Base-by-base conservation (phyloP, 306 rosid genomes). In the Cicer chorassanicum region DNA sequence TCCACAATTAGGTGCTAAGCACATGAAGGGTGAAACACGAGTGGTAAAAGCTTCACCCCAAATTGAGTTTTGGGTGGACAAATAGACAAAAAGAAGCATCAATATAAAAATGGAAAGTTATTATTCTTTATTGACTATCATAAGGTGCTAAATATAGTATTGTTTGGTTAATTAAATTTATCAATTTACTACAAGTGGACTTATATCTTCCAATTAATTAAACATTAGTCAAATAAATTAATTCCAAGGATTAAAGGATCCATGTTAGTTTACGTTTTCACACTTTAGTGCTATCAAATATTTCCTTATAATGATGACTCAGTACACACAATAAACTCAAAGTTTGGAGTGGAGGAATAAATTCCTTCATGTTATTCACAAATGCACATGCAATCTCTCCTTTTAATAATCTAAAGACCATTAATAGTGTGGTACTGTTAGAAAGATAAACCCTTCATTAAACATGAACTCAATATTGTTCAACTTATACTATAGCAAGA, bases 231-330 rank as follows among this genome's bases (percentile, higher is more conserved):
- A 87, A 57, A 81, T 43, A 64, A 81, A 81, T 73, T 81, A 60
- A 34, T 13, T 60, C 4, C 36, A 48, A 44, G n/a, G 43, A 29
- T n/a, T 59, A 49, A 46, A 72, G 74, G 74, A 3, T 29, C 36
- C 36, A 29, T 16, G 48, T 60, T 39, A 72, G 39, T 55, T 72
- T 80, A 51, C 60, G 72, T 69, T 78, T 78, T 66, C 65, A 40
- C 6, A 56, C 61, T 56, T 19, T 19, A 86, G 95, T 93, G 98
- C 12, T 78, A 91, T 89, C 96, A 89, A 87, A 86, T 93, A 91
- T 76, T 63, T 45, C 66, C 60, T 70, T 39, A 46, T 1, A 70
- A 76, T 46, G 59, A 70, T 70, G 51, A 46, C 15, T 71, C 21
- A 45, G 66, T 29, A 29, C 71, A 77, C 68, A 61, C 75, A 42